These are phyloP conservation scores for Byssothecium circinans DNA, from an alignment of 2,329 filamentous ascomycete genomes.

Conservation along the genomic window DNA sequence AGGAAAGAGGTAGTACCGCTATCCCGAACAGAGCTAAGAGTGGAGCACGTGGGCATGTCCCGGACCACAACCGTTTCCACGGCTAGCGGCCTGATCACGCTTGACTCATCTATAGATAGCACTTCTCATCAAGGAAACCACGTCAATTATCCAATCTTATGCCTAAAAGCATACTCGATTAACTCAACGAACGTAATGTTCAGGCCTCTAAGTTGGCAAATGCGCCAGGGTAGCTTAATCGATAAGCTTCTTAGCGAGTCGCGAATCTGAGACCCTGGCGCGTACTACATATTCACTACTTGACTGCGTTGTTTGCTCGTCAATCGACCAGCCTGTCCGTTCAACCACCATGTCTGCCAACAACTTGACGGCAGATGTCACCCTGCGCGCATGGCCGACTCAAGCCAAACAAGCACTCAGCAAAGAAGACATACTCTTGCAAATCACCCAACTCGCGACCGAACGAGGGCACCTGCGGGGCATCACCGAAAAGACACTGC, in stretches of 20 bases:
- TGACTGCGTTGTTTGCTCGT: slow-evolving; percentile 8
- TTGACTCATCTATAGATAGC: too few species aligned
- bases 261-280: background rate
- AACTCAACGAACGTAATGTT: too few species aligned
- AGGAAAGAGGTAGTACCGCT: slow-evolving; percentile 7
- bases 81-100: too few species aligned
- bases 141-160: too few species aligned
- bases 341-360: slow-evolving; percentile 25
- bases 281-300: slow-evolving; percentile 7
- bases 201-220: too few species aligned
- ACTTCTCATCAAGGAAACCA: too few species aligned
- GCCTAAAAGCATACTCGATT: too few species aligned
- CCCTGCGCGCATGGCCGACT: slow-evolving; percentile 65
- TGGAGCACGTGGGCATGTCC: slow-evolving; percentile 7
- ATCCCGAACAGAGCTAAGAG: slow-evolving; percentile 18
- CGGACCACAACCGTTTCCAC: too few species aligned
- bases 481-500: slow-evolving; percentile 73
- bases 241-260: slow-evolving; percentile 22
- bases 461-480: slow-evolving; percentile 81
- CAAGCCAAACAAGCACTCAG: slow-evolving; percentile 54
- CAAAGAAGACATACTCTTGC: slow-evolving; percentile 60
- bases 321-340: too few species aligned
- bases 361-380: slow-evolving; percentile 49
- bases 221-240: slow-evolving; percentile 26
- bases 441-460: slow-evolving; percentile 76